Percentiles rank a stretch among this genome's conserved stretches.
These are phyloP conservation scores for Discostella stelligeroides DNA, from an alignment of 108 stramenopile species.

Conservation along the genomic window DNA sequence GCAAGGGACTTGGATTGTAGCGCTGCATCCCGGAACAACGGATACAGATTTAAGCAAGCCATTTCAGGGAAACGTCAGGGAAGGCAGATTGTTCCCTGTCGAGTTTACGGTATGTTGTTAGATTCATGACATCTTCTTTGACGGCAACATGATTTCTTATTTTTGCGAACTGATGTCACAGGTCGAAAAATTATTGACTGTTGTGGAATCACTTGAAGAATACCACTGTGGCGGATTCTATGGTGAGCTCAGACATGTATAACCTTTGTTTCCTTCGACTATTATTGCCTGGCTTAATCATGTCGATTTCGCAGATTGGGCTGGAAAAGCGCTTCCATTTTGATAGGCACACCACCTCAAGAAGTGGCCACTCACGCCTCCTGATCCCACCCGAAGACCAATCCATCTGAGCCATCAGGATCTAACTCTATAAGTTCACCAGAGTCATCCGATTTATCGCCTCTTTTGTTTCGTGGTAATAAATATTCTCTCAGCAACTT, in stretches of 20 bases:
- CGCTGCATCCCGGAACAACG: constrained; percentile 93
- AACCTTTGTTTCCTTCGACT: not conserved
- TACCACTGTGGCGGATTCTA: constrained; percentile 33
- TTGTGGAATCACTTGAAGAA: constrained; percentile 30
- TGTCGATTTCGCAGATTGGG: constrained; percentile 21
- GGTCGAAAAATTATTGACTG: constrained; percentile 25
- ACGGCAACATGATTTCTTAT: not conserved
- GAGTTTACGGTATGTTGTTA: constrained; percentile 37
- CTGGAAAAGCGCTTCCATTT: constrained; percentile 37
- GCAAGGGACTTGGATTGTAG: constrained; percentile 65
- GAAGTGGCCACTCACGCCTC: not conserved
- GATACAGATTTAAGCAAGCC: constrained; percentile 90
- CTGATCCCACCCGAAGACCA: constrained; percentile 16
- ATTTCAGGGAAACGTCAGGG: constrained; percentile 83
- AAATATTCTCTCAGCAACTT: constrained; percentile 59
- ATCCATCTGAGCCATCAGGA: constrained; percentile 8
- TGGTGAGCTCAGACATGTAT: constrained; percentile 6
- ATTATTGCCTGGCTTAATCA: not conserved
- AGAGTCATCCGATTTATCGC: constrained; percentile 15
- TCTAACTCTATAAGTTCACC: constrained; percentile 17
- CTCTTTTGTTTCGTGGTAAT: constrained; percentile 48
- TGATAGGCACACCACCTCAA: not conserved
- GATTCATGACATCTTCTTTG: not conserved
- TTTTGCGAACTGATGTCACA: not conserved
- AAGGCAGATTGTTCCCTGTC: constrained; percentile 78